Evolutionary conservation across 352 stramenopile species (phyloP).

Genomic region (Globisporangium ultimum): DNA sequence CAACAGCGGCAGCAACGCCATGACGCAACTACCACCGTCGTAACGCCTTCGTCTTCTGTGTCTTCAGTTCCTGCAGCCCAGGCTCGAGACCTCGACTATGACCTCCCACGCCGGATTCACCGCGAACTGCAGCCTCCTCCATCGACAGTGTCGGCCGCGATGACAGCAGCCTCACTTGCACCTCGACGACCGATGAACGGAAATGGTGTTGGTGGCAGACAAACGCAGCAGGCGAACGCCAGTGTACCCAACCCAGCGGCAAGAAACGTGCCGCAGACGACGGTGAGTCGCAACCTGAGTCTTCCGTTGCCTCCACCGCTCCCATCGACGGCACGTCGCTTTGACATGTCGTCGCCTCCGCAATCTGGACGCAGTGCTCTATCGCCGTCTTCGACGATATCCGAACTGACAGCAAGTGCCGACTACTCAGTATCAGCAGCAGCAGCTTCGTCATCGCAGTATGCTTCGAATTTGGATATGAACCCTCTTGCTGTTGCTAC

Average conservation of each 20-base stretch:
- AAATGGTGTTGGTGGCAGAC: too few relatives aligned
- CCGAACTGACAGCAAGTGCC: too few relatives aligned
- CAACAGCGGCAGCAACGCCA: constrained; percentile 22
- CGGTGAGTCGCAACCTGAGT: constrained; percentile 1
- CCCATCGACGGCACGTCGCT: constrained; percentile 9
- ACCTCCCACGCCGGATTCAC: constrained; percentile 30
- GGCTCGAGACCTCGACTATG: constrained; percentile 19
- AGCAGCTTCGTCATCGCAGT: too few relatives aligned
- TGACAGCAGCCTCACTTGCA: background rate
- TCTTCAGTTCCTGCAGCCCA: constrained; percentile 3
- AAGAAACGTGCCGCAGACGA: background rate
- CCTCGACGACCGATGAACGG: too few relatives aligned
- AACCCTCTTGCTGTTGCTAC: too few relatives aligned
- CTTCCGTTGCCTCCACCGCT: constrained; percentile 11
- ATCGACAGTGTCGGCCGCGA: background rate
- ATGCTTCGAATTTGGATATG: too few relatives aligned
- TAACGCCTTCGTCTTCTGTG: too few relatives aligned
- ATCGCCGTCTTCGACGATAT: too few relatives aligned
- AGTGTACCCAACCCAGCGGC: too few relatives aligned
- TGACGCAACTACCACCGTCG: constrained; percentile 5
- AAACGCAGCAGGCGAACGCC: too few relatives aligned
- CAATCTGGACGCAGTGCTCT: background rate
- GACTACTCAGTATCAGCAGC: too few relatives aligned
- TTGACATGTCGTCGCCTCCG: background rate
- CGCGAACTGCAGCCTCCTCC: constrained; percentile 23